phyloP scores from a whole-genome alignment of 345 rosid species.

The Crucihimalaya himalaica region DNA sequence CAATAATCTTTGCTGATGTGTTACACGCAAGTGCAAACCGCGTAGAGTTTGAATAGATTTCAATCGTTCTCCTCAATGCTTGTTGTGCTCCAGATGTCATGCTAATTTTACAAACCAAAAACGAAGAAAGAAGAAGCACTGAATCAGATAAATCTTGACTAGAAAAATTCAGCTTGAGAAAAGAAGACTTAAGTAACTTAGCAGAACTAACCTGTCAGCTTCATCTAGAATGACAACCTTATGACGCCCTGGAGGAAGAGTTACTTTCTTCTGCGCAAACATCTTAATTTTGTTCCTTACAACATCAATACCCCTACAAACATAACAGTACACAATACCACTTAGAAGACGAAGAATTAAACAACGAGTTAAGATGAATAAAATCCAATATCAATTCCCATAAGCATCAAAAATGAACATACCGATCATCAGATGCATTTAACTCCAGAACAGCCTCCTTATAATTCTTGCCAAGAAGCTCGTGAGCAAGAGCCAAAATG shows the following conservation, averaged over 20 bases:
- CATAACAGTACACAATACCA: conserved; percentile 20
- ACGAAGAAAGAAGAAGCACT: not conserved
- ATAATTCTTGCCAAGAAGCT: conserved; percentile 79
- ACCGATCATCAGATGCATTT: conserved; percentile 99
- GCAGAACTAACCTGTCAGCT: conserved; percentile 78
- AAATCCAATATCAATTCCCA: too few relatives aligned
- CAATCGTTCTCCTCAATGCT: conserved; percentile 96
- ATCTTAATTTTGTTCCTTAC: conserved; percentile 96
- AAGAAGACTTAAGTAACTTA: not conserved
- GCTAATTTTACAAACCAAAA: conserved; percentile 41
- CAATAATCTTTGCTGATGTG: conserved; percentile 81
- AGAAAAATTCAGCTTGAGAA: not conserved
- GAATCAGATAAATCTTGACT: not conserved
- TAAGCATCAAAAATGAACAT: not conserved
- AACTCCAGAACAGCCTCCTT: conserved; percentile 90
- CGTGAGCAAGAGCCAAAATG: conserved; percentile 94
- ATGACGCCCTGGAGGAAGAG: conserved; percentile 85
- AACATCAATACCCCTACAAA: conserved; percentile 84
- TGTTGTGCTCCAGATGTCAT: conserved; percentile 99
- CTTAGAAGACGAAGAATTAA: not conserved
- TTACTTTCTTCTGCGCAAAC: conserved; percentile 98
- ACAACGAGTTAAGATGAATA: not conserved
- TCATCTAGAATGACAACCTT: conserved; percentile 90
- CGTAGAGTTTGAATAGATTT: conserved; percentile 89
- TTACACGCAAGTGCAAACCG: conserved; percentile 99